Evolutionary conservation across 2,329 filamentous ascomycete genomes (phyloP).

Genomic region (Penicillium sp.): DNA sequence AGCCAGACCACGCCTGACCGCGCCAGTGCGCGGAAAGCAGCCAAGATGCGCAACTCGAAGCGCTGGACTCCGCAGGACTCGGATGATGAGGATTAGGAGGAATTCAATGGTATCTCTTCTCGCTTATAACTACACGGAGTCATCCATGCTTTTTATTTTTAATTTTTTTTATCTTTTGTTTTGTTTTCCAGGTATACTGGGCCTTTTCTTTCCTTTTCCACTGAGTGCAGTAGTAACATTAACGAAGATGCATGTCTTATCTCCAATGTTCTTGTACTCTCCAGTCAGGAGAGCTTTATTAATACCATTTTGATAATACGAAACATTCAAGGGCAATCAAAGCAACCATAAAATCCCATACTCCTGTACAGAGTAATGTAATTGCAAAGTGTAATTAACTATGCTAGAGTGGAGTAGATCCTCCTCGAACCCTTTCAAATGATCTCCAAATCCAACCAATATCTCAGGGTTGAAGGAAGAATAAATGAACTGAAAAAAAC

Average conservation of each 20-base stretch:
- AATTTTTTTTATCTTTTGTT: too few relatives aligned
- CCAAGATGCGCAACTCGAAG: conserved; percentile 25
- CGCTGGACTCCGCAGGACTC: conserved; percentile 28
- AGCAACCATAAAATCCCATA: too few relatives aligned
- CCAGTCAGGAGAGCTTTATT: background rate
- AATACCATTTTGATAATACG: background rate
- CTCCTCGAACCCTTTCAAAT: background rate
- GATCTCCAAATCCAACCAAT: background rate
- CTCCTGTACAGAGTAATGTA: too few relatives aligned
- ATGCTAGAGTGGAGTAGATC: conserved; percentile 1
- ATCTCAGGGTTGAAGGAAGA: background rate
- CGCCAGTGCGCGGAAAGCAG: conserved; percentile 27
- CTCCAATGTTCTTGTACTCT: background rate
- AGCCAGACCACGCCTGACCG: conserved; percentile 17
- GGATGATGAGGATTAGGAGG: conserved; percentile 27
- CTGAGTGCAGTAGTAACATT: background rate
- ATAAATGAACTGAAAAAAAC: too few relatives aligned
- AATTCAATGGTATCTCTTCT: background rate
- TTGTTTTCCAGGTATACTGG: background rate
- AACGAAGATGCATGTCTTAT: background rate
- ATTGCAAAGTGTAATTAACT: background rate
- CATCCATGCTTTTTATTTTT: background rate
- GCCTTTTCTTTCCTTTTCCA: background rate
- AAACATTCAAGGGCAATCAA: background rate
- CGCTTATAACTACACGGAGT: background rate